Base-by-base conservation (phyloP, 1,284 basidiomycete species). In the Boletus hoseneyae region DNA sequence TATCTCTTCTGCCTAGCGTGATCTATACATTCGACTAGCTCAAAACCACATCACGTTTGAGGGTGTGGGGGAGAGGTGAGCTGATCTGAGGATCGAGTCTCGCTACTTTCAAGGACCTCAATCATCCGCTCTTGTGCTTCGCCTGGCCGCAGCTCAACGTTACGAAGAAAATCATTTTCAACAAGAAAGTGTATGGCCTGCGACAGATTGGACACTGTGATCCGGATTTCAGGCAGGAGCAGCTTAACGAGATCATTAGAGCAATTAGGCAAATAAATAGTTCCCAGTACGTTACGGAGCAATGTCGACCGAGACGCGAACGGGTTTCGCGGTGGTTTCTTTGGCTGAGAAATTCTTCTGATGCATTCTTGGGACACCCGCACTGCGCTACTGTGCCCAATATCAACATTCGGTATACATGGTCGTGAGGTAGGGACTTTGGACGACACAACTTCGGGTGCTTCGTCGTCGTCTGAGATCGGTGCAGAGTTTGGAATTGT, bases 151-250 rank as follows among this genome's bases (percentile, higher is more conserved):
- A 88, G 69, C 69, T 98, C 96, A 1, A 97, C 93, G 42, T 81
- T 79, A 41, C 79, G 72, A 13, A 99, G 73, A 72, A 96, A 95
- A 61, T 93, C 84, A 59, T 99, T 99, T 55, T 92, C 88, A 3
- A 93, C 92, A 13, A 98, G 70, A 69, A 98, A 99, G 30, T 84
- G 85, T 60, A 98, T 90, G 3, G 90, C 91, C 69, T 98, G 96
- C 0, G 93, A 92, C 2, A 98, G 75, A 66, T 97, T 95, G 3
- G 91, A 93, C 5, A 97, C 79, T 0, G 96, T 95, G 61, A 93
- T 82, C 25, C 86, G 82, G 44, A 97, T 93, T 63, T 98, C 95
- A 11, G 87, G 89, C 18, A 87, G 75, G 6, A 98, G 77, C n/a
- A 97, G 72, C 85, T 93, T 59, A 10, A 48, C 27, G 47, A 34